Conservation (phyloP, 352 stramenopile genomes). For the Thraustochytrium aureum region DNA sequence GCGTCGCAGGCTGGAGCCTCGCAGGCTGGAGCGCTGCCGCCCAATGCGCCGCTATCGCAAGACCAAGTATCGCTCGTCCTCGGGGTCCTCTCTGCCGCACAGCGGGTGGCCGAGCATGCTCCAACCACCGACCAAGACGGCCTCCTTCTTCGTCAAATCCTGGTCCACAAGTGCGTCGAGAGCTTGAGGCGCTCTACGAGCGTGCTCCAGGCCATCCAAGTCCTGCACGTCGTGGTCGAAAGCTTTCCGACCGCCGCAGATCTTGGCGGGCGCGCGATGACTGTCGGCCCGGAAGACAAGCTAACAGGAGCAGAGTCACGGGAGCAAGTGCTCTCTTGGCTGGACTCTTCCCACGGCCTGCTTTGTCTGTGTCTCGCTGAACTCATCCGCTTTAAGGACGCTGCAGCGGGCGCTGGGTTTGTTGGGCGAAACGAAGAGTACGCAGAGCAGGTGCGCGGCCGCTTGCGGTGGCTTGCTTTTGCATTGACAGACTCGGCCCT, state of each 20-base stretch:
- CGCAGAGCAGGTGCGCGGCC: neutral
- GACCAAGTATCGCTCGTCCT: slow-evolving; percentile 14
- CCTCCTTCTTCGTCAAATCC: neutral
- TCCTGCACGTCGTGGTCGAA: neutral
- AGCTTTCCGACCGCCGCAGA: slow-evolving; percentile 13
- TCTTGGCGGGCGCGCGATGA: neutral
- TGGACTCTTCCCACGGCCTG: neutral
- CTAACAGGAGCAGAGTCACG: slow-evolving; percentile 14
- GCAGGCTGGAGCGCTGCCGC: neutral
- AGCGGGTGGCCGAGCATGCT: neutral
- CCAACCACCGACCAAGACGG: slow-evolving; percentile 3
- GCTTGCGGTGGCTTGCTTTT: slow-evolving; percentile 1
- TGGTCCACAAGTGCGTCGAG: neutral
- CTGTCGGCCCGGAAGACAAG: neutral
- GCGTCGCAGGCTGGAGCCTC: too few relatives aligned
- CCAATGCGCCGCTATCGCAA: neutral
- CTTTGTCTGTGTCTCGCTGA: slow-evolving; percentile 12
- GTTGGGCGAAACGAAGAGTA: too few relatives aligned
- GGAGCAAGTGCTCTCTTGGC: slow-evolving; percentile 36
- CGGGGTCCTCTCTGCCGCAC: neutral
- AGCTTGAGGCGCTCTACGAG: neutral
- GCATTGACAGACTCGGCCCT: neutral
- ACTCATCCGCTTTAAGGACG: neutral
- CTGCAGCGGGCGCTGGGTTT: too few relatives aligned
- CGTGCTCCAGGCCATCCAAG: neutral